These are phyloP conservation scores for Elaeagnus macrophylla DNA, from an alignment of 306 rosid genomes.

Conservation along the genomic window DNA sequence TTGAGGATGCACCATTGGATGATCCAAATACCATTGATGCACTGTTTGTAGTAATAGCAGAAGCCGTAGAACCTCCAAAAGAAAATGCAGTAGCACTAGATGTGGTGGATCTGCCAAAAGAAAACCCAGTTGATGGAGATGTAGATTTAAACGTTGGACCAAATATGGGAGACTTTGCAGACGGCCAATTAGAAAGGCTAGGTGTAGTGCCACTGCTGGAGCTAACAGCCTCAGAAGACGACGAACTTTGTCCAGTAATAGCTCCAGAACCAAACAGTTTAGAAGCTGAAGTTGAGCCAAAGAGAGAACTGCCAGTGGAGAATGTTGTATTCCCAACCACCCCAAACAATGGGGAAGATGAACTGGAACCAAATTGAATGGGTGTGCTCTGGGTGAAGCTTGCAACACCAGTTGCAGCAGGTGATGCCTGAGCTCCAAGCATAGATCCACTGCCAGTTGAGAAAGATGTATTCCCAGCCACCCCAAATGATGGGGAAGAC, in stretches of 20 bases:
- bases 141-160: slow-evolving; percentile 31
- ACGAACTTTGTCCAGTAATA: slow-evolving; percentile 25
- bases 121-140: slow-evolving; percentile 22
- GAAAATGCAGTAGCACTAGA: slow-evolving; percentile 7
- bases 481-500: too few species aligned
- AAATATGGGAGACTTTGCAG: slow-evolving; percentile 38
- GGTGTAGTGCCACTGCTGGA: slow-evolving; percentile 39
- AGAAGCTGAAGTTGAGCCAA: slow-evolving; percentile 40
- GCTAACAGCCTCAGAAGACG: slow-evolving; percentile 44
- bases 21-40: slow-evolving; percentile 38
- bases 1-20: slow-evolving; percentile 36
- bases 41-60: slow-evolving; percentile 28
- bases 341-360: slow-evolving; percentile 25
- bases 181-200: slow-evolving; percentile 45
- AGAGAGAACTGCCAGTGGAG: slow-evolving; percentile 39
- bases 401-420: too few species aligned
- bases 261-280: slow-evolving; percentile 31
- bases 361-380: slow-evolving; percentile 41
- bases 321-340: too few species aligned
- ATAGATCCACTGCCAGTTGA: too few species aligned
- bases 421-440: too few species aligned
- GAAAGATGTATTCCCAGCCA: too few species aligned
- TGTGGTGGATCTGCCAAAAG: slow-evolving; percentile 16
- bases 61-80: slow-evolving; percentile 25
- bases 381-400: slow-evolving; percentile 34